phyloP scores from a whole-genome alignment of 2,329 filamentous ascomycete genomes.

The Coccinonectria pachysandricola region DNA sequence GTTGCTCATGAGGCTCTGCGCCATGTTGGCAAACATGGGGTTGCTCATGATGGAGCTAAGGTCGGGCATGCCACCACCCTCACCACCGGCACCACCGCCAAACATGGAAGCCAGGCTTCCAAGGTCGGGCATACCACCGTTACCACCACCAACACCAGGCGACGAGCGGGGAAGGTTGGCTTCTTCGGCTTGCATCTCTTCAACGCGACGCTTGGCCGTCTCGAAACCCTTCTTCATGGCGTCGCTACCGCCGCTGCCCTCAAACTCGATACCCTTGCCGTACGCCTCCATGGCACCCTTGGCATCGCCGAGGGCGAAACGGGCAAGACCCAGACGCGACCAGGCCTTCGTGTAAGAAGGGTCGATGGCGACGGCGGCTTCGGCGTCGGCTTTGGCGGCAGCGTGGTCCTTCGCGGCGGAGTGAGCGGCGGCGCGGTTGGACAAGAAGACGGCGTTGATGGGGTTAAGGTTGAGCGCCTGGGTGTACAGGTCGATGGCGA shows the following conservation, averaged over 20 bases:
- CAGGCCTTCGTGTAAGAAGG: slow-evolving; percentile 95
- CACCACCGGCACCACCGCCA: slow-evolving; percentile 46
- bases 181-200: slow-evolving; percentile 56
- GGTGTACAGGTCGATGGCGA: slow-evolving; percentile 79
- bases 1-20: slow-evolving; percentile 94
- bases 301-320: slow-evolving; percentile 84
- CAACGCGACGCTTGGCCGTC: slow-evolving; percentile 79
- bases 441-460: slow-evolving; percentile 89
- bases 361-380: slow-evolving; percentile 79
- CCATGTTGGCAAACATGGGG: slow-evolving; percentile 97
- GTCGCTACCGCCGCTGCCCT: slow-evolving; percentile 88
- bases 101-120: slow-evolving; percentile 62
- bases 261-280: slow-evolving; percentile 80
- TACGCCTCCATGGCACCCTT: slow-evolving; percentile 93
- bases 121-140: slow-evolving; percentile 62
- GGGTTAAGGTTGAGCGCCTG: slow-evolving; percentile 74
- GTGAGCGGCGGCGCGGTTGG: slow-evolving; percentile 92
- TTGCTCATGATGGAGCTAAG: slow-evolving; percentile 84
- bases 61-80: slow-evolving; percentile 77
- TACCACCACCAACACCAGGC: slow-evolving; percentile 41
- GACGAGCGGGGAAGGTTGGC: slow-evolving; percentile 32
- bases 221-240: slow-evolving; percentile 97
- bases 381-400: slow-evolving; percentile 75
- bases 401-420: slow-evolving; percentile 76
- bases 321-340: slow-evolving; percentile 83